Evolutionary conservation across 2,329 filamentous ascomycete species (phyloP), one percentile per base, ranked within the genome.

Genomic region (Mycocentrospora acerina): DNA sequence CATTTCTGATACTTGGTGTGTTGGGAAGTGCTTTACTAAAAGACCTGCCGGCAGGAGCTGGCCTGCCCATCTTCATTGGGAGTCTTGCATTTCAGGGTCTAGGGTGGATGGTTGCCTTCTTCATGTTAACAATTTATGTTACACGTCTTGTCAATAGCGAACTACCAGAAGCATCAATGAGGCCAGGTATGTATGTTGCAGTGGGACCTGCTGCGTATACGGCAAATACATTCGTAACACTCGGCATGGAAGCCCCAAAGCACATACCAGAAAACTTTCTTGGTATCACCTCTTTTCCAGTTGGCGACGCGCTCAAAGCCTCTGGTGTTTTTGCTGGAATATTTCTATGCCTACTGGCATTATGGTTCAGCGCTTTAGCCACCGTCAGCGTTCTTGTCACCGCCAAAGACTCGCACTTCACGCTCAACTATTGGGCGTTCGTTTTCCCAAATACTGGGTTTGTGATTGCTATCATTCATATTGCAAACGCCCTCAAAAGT

Each of bases 51-150:
- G 40, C 51, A 3, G 46, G 38, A 2, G 29, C 46, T 12, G 57
- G 54, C 7, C 39, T 53, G n/a, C 42, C 38, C 4, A 58, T 59
- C 7, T 51, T 56, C 30, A 42, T 81, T 19, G 82, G 79, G 1
- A 85, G 85, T 3, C 61, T 86, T 18, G 80, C 81, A 0, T 85
- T 81, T 47, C 83, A 88, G 59, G 84, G 85, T 0, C 67, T 88
- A 0, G 85, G 85, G 4, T 77, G 85, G 46, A 76, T 77, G 6
- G 75, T 88, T 6, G 77, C 82, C 1, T 72, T 81, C 40, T 76
- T 86, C 66, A 85, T 83, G 62, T 85, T 85, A 71, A 77, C 86
- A 29, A 80, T 80, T 15, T 78, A 85, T 9, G 71, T 88, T n/a
- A 84, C 88, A 74, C 77, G 85, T 4, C 71, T 88, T 9, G 82